Evolutionary conservation across 140 eudicot species (phyloP), one percentile per base, ranked within the genome.

Genomic region (Stevia rebaudiana): DNA sequence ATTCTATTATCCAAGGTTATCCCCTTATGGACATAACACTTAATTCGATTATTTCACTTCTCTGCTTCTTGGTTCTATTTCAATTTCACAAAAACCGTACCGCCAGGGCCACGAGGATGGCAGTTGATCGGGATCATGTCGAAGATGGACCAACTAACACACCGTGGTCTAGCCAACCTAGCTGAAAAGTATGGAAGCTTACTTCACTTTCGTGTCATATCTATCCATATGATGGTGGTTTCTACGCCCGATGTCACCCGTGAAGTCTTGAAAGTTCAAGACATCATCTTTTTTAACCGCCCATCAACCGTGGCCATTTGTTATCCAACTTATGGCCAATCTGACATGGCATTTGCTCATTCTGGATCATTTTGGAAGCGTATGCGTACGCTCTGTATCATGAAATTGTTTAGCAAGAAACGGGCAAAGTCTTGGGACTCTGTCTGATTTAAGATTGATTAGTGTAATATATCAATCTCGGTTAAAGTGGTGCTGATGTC

Each of bases 71-170:
- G n/a, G n/a, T n/a, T n/a, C n/a, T n/a, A n/a, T n/a, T n/a, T n/a
- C n/a, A n/a, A n/a, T n/a, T n/a, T n/a, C n/a, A n/a, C n/a, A n/a
- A n/a, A 63, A 63, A 63, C 69, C 69, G 0, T 63, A 9, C 69
- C 69, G 9, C 69, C 69, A 16, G 69, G 69, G 1, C 69, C 69
- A 0, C 24, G 18, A 43, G 69, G 69, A 1, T 63, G 69, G 69
- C 69, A 55, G 2, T 15, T 63, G 28, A 63, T 63, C 55, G 69
- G 56, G 25, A 63, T 42, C 69, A 63, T 63, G 69, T 10, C 24
- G 69, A 63, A 42, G 69, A 63, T 63, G 69, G 42, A 63, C 69
- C 69, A 63, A 43, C 56, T 63, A 8, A 63, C 69, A 9, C 69
- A 63, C 15, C 53, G 16, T 25, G 69, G 69, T 0, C 41, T 63